Evolutionary conservation across 352 stramenopile genomes (phyloP).

Genomic region (Phytopythium kandeliae): DNA sequence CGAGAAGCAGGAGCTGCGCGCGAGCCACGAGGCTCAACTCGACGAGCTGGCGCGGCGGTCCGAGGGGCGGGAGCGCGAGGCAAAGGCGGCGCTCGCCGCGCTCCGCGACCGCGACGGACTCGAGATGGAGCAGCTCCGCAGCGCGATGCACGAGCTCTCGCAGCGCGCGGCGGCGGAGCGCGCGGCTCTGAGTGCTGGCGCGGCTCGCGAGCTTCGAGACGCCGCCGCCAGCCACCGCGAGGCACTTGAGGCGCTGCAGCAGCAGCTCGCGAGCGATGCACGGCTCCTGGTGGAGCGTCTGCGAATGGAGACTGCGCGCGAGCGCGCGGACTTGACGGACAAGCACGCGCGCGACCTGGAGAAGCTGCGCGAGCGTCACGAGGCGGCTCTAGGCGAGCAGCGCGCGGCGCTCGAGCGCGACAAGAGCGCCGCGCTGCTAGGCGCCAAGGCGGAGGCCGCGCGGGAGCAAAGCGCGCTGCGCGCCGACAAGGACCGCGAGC

Average conservation of each 20-base stretch:
- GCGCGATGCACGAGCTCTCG: constrained; percentile 11
- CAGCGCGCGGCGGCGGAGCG: constrained; percentile 4
- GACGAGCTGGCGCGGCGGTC: constrained; percentile 15
- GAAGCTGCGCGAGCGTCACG: constrained; percentile 13
- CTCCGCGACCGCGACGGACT: constrained; percentile 20
- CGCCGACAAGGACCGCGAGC: constrained; percentile 36
- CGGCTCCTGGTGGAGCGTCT: constrained; percentile 2
- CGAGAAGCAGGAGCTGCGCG: constrained; percentile 12
- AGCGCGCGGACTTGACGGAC: constrained; percentile 3
- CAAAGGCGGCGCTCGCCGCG: constrained; percentile 8
- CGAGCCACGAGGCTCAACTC: constrained; percentile 22
- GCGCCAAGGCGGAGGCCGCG: constrained; percentile 23
- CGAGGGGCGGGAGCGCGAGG: background rate
- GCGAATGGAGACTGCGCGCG: background rate
- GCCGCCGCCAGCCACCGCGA: constrained; percentile 8
- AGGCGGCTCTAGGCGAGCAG: constrained; percentile 16
- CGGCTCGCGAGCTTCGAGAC: background rate
- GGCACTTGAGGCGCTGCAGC: constrained; percentile 10
- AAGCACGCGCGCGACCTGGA: constrained; percentile 16
- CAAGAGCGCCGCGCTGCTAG: constrained; percentile 25
- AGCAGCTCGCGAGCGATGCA: constrained; percentile 5
- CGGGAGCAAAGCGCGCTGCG: constrained; percentile 23
- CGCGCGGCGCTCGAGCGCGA: constrained; percentile 15
- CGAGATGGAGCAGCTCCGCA: constrained; percentile 24
- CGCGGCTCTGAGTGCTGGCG: background rate